Evolutionary conservation across 1,139 yeast species (phyloP).

Genomic region (Debaryomyces nepalensis): DNA sequence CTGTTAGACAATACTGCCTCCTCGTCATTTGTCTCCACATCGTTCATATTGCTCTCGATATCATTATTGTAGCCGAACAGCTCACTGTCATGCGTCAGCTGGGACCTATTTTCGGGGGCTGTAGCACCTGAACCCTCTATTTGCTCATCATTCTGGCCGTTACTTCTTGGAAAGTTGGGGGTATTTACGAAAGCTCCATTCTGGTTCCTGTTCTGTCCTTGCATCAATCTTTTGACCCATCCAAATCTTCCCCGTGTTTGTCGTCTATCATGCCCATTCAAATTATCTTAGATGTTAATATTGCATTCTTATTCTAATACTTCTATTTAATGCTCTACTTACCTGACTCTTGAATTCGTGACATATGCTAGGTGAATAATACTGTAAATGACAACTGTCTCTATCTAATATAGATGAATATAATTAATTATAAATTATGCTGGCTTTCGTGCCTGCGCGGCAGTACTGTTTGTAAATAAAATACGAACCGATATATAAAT

Average conservation of each 20-base stretch:
- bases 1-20: slow-evolving; percentile 7
- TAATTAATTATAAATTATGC: slow-evolving; percentile 1
- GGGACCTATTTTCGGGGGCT: background rate
- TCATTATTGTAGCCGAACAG: slow-evolving; percentile 1
- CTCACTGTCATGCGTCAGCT: slow-evolving; percentile 1
- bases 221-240: slow-evolving; percentile 54
- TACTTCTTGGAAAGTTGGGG: background rate
- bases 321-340: no score
- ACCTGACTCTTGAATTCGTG: slow-evolving; percentile 5
- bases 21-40: slow-evolving; percentile 5
- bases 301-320: background rate
- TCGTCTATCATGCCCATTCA: slow-evolving; percentile 23
- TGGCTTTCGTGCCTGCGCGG: slow-evolving; percentile 4
- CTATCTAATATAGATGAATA: background rate
- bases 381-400: background rate
- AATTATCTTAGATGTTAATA: slow-evolving; percentile 15
- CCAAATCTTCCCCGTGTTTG: slow-evolving; percentile 43
- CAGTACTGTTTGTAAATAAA: background rate
- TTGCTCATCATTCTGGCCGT: background rate
- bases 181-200: slow-evolving; percentile 1
- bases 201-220: slow-evolving; percentile 40
- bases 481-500: background rate
- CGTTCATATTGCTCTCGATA: background rate
- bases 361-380: background rate
- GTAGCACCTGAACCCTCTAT: slow-evolving; percentile 9